phyloP scores from a whole-genome alignment of 495 filamentous ascomycete species.

The Aspergillus taichungensis region DNA sequence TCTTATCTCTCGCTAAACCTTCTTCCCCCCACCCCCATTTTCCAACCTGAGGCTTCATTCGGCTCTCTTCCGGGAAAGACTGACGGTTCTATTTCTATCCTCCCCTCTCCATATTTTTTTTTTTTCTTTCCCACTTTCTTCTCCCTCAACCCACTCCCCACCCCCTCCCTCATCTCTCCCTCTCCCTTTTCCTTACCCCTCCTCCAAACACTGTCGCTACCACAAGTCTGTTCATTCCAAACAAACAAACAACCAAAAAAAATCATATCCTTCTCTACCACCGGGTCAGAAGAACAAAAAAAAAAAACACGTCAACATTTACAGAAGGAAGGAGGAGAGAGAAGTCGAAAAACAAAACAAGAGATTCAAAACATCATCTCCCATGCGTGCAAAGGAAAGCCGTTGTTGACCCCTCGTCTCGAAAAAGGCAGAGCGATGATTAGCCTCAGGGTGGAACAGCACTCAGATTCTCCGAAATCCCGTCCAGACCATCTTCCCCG shows the following conservation, averaged over 20 bases:
- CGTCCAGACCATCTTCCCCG: conserved; percentile 31
- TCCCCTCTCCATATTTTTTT: not conserved
- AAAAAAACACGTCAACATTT: not conserved
- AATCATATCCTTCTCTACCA: conserved; percentile 8
- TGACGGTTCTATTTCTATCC: not conserved
- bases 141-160: not conserved
- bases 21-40: too few relatives aligned
- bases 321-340: not conserved
- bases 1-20: too few relatives aligned
- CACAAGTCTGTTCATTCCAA: too few relatives aligned
- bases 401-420: conserved; percentile 22
- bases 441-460: conserved; percentile 42
- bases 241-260: conserved; percentile 4
- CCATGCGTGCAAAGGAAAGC: conserved; percentile 4
- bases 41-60: not conserved
- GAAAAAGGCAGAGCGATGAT: conserved; percentile 44
- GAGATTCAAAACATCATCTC: not conserved
- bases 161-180: not conserved
- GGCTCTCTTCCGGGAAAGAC: not conserved
- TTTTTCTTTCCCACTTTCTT: not conserved
- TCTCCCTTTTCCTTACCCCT: not conserved
- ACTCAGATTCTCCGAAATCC: conserved; percentile 39
- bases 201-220: not conserved
- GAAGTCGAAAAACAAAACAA: not conserved
- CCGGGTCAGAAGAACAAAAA: not conserved